Evolutionary conservation across 345 rosid genomes (phyloP).

Genomic region (Ceriops tagal): DNA sequence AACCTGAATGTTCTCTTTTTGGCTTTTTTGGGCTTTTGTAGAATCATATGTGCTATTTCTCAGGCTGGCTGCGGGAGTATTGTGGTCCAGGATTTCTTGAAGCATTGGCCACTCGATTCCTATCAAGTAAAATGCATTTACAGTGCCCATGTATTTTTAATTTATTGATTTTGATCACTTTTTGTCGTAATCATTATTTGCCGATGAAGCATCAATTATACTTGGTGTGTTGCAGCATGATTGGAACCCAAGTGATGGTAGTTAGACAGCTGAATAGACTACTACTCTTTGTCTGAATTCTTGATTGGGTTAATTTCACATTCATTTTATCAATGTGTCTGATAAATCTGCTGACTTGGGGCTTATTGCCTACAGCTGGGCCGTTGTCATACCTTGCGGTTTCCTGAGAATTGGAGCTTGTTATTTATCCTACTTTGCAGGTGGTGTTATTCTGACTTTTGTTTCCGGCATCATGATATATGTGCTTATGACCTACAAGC

Average conservation of each 20-base stretch:
- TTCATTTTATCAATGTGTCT: neutral
- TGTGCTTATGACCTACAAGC: neutral
- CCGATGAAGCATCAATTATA: neutral
- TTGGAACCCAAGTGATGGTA: conserved; percentile 9
- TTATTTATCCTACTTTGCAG: conserved; percentile 19
- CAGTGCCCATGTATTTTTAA: neutral
- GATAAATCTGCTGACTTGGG: neutral
- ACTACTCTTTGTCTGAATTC: conserved; percentile 4
- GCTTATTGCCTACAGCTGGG: conserved; percentile 23
- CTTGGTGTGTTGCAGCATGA: neutral
- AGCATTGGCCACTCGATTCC: conserved; percentile 15
- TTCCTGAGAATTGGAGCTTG: conserved; percentile 20
- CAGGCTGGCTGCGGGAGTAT: conserved; percentile 27
- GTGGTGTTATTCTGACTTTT: conserved; percentile 8
- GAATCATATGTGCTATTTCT: conserved; percentile 24
- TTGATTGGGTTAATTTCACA: conserved; percentile 3
- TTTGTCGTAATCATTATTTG: neutral
- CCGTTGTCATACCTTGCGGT: conserved; percentile 20
- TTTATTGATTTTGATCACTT: neutral
- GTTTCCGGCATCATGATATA: conserved; percentile 7
- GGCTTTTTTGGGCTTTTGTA: conserved; percentile 1
- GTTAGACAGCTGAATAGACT: neutral
- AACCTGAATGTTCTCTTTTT: conserved; percentile 7
- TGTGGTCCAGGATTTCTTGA: conserved; percentile 28
- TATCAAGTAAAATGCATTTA: conserved; percentile 22